Conservation (phyloP, 2,329 filamentous ascomycete genomes). For the Diaporthe humulicola region DNA sequence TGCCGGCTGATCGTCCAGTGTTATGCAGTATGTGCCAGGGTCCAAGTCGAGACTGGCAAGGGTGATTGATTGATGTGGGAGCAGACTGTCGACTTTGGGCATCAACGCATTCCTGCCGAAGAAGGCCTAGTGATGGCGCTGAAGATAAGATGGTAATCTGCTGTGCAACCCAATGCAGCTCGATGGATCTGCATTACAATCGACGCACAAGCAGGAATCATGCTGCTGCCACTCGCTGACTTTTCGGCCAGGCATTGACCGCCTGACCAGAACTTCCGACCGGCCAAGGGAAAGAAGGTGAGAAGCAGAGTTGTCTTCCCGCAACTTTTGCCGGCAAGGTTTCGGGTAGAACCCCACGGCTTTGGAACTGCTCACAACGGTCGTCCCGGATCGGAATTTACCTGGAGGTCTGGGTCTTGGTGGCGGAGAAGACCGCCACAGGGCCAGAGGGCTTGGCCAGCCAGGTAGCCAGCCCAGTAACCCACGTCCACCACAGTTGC, state of each 20-base stretch:
- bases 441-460: background rate
- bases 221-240: slow-evolving; percentile 23
- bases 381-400: slow-evolving; percentile 18
- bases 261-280: slow-evolving; percentile 15
- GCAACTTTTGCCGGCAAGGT: slow-evolving; percentile 28
- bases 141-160: slow-evolving; percentile 30
- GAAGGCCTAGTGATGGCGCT: slow-evolving; percentile 22
- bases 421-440: slow-evolving; percentile 5
- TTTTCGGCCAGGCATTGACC: slow-evolving; percentile 24
- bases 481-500: background rate
- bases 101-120: slow-evolving; percentile 31
- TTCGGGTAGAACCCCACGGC: slow-evolving; percentile 21
- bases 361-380: slow-evolving; percentile 19
- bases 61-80: background rate
- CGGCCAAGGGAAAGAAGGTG: slow-evolving; percentile 13
- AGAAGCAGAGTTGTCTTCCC: slow-evolving; percentile 14
- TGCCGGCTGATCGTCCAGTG: slow-evolving; percentile 26
- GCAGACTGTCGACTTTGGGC: slow-evolving; percentile 19
- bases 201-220: slow-evolving; percentile 24
- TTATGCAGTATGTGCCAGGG: background rate
- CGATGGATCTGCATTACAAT: slow-evolving; percentile 23
- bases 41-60: slow-evolving; percentile 15
- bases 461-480: background rate
- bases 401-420: slow-evolving; percentile 17
- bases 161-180: slow-evolving; percentile 30